These are phyloP conservation scores for Botrytis byssoidea DNA, from an alignment of 2,329 filamentous ascomycete species.

Conservation along the genomic window DNA sequence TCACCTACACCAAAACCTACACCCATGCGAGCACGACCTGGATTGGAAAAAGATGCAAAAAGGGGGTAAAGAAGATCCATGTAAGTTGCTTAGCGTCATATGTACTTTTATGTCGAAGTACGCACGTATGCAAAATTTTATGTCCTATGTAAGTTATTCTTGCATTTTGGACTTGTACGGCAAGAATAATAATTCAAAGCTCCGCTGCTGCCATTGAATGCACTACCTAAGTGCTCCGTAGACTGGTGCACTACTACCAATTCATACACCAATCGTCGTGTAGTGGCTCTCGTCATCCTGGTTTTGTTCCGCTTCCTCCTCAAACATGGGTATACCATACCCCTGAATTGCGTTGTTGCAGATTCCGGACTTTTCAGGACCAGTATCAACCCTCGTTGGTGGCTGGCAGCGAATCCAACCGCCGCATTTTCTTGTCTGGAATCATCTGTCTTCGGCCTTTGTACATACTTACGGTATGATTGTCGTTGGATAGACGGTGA, in stretches of 20 bases:
- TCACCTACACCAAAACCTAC: constrained; percentile 10
- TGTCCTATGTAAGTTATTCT: constrained; percentile 1
- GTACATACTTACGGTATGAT: constrained; percentile 6
- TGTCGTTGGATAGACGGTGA: constrained; percentile 3
- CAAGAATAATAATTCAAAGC: neutral
- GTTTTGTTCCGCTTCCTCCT: constrained; percentile 15
- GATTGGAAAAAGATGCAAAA: constrained; percentile 10
- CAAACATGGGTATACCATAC: constrained; percentile 23
- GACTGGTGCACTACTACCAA: constrained; percentile 12
- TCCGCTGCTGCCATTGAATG: constrained; percentile 1
- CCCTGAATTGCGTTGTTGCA: constrained; percentile 23
- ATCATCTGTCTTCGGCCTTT: constrained; percentile 1
- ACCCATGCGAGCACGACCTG: constrained; percentile 13
- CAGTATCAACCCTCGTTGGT: constrained; percentile 18
- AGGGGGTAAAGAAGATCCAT: constrained; percentile 13
- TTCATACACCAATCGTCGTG: constrained; percentile 19
- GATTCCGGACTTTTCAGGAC: constrained; percentile 19
- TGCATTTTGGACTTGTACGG: neutral
- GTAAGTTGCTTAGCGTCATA: neutral
- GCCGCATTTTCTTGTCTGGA: constrained; percentile 17
- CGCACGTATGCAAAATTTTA: constrained; percentile 1
- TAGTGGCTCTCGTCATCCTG: constrained; percentile 26
- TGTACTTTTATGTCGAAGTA: neutral
- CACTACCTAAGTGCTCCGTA: neutral
- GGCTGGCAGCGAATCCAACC: constrained; percentile 23